Evolutionary conservation across 2,329 filamentous ascomycete genomes (phyloP).

Genomic region (Fusarium nodosum): DNA sequence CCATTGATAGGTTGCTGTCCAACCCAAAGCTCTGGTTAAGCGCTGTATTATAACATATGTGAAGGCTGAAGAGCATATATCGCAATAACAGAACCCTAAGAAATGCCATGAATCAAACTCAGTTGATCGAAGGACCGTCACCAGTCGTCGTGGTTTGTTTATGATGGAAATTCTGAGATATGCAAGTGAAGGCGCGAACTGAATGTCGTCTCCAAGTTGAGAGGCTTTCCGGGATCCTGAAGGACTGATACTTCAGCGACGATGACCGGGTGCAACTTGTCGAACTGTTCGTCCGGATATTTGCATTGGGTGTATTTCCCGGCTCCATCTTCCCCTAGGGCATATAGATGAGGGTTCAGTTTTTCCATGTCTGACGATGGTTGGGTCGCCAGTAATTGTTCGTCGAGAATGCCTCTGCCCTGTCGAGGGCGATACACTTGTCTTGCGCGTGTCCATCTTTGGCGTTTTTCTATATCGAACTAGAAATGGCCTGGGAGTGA

Average conservation of each 20-base stretch:
- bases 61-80: neutral
- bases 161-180: neutral
- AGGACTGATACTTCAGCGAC: neutral
- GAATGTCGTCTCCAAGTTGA: neutral
- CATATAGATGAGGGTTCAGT: neutral
- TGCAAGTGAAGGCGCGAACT: neutral
- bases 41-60: neutral
- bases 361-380: too few species aligned
- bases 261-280: neutral
- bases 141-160: neutral
- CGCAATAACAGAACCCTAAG: neutral
- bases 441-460: neutral
- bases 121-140: neutral
- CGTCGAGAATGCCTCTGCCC: neutral
- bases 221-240: neutral
- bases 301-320: neutral
- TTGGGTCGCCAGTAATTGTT: neutral
- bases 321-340: neutral
- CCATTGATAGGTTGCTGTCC: neutral
- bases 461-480: too few species aligned
- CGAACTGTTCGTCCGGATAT: neutral
- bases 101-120: neutral
- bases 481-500: neutral
- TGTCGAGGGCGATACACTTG: too few species aligned
- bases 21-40: conserved; percentile 5